Conservation (phyloP, 345 rosid genomes). For the Erodium maritimum region DNA sequence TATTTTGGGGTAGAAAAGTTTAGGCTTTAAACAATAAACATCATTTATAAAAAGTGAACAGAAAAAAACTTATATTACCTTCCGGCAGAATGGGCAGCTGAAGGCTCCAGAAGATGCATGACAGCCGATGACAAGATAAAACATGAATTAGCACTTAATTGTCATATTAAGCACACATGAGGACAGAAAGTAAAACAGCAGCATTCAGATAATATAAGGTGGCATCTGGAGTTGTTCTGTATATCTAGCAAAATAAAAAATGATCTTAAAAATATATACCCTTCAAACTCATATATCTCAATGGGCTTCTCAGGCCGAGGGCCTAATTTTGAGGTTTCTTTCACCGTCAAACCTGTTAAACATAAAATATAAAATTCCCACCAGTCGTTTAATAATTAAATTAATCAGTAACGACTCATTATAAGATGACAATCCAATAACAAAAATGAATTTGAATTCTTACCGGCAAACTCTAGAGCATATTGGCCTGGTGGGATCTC, state of each 20-base stretch:
- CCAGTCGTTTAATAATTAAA: not conserved
- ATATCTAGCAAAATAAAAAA: conserved; percentile 1
- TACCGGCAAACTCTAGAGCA: conserved; percentile 62
- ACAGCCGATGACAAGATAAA: not conserved
- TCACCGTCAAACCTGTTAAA: conserved; percentile 50
- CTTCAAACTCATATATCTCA: conserved; percentile 87
- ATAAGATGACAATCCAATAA: not conserved
- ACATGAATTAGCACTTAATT: not conserved
- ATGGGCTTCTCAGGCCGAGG: conserved; percentile 90
- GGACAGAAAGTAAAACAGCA: not conserved
- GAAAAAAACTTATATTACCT: conserved; percentile 36
- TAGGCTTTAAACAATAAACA: not conserved
- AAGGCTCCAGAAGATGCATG: conserved; percentile 19
- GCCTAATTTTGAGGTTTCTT: conserved; percentile 69
- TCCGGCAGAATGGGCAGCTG: conserved; percentile 96
- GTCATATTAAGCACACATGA: not conserved
- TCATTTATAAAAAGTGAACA: not conserved
- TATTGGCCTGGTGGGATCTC: conserved; percentile 67
- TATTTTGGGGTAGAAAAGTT: not conserved
- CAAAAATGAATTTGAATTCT: not conserved
- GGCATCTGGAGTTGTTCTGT: not conserved
- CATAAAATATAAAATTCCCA: not conserved
- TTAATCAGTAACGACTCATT: not conserved
- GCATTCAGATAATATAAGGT: not conserved
- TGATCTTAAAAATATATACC: conserved; percentile 26